These are phyloP conservation scores for Ustilago hordei DNA, from an alignment of 1,284 basidiomycete species.

Conservation along the genomic window DNA sequence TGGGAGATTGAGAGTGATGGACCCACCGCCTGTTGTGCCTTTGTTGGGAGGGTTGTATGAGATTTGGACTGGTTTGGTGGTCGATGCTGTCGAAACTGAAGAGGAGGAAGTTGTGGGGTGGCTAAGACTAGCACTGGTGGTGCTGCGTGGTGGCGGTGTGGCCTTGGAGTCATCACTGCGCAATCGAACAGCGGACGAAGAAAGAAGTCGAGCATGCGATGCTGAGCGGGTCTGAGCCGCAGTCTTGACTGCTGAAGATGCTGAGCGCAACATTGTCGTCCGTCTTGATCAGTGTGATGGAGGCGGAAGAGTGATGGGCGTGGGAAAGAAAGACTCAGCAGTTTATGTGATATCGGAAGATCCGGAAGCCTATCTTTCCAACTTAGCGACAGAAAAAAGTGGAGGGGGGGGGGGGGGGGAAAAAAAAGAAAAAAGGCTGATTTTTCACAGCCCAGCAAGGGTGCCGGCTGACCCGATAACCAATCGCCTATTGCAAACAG, in stretches of 20 bases:
- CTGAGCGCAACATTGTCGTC: conserved; percentile 32
- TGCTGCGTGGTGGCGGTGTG: not conserved
- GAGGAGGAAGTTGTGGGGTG: conserved; percentile 15
- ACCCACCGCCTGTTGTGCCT: conserved; percentile 28
- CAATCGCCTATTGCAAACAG: not conserved
- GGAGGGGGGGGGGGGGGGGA: not conserved
- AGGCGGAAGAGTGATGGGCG: not conserved
- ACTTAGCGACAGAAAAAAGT: conserved; percentile 3
- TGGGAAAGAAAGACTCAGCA: conserved; percentile 8
- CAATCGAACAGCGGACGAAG: conserved; percentile 4
- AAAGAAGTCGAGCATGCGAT: conserved; percentile 12
- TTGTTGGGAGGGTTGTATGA: conserved; percentile 45
- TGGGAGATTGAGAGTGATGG: conserved; percentile 49
- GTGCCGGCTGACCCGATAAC: too few species aligned
- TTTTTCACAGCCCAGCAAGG: too few species aligned
- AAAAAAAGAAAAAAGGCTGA: not conserved
- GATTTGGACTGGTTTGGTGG: conserved; percentile 41
- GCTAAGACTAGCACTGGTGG: not conserved
- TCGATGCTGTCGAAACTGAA: conserved; percentile 10
- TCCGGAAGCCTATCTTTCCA: conserved; percentile 3
- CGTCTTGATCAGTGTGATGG: not conserved
- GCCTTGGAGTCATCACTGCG: conserved; percentile 30
- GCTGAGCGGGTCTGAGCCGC: conserved; percentile 10
- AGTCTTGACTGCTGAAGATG: conserved; percentile 11
- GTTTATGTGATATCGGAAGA: conserved; percentile 2